A percentile compares a stretch with the other conserved stretches of the same genome.
Conservation (phyloP, 306 rosid species). For the Cyclanthera cordifolia region DNA sequence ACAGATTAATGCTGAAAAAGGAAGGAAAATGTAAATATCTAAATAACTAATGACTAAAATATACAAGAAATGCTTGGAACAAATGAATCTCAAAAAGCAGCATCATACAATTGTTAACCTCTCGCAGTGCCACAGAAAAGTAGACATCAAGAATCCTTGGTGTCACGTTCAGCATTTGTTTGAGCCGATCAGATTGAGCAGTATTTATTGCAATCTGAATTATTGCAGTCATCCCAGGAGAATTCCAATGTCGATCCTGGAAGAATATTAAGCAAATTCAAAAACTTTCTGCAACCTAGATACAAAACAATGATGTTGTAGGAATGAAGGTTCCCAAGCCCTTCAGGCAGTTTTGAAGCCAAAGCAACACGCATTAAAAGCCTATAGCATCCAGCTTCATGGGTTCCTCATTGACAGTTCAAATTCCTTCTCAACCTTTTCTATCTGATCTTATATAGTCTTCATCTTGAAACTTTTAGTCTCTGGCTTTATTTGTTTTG, state of each 20-base stretch:
- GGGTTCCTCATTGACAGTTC: neutral
- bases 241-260: constrained; percentile 95
- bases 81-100: constrained; percentile 13
- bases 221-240: constrained; percentile 64
- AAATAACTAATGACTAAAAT: constrained; percentile 12
- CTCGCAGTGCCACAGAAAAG: constrained; percentile 52
- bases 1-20: constrained; percentile 78
- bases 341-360: neutral
- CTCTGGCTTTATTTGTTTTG: neutral
- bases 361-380: neutral
- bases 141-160: constrained; percentile 71
- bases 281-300: neutral
- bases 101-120: constrained; percentile 70
- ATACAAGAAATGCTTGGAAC: constrained; percentile 13
- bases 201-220: constrained; percentile 48
- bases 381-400: neutral
- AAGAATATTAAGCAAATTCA: constrained; percentile 17
- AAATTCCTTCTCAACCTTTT: neutral
- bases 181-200: constrained; percentile 74
- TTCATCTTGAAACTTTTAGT: neutral
- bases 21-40: constrained; percentile 11
- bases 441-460: neutral
- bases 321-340: neutral
- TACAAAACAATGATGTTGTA: neutral
- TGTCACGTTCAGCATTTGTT: constrained; percentile 46